Conservation (phyloP, 2,329 filamentous ascomycete species). For the Aspergillus pseudonomiae region DNA sequence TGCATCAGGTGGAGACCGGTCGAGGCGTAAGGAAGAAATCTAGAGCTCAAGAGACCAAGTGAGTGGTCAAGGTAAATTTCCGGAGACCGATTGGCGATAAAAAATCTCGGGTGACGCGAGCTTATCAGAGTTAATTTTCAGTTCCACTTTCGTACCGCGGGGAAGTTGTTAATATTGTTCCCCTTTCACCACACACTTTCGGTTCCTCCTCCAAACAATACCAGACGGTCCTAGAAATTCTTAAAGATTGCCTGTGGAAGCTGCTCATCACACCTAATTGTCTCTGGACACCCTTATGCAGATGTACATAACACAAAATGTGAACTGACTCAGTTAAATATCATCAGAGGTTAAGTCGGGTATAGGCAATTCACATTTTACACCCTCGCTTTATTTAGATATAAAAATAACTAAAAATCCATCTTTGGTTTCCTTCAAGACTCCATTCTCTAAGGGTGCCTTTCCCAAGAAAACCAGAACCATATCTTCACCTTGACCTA, state of each 20-base stretch:
- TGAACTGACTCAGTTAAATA: no score
- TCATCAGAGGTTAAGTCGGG: no score
- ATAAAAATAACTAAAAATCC: no score
- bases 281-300: no score
- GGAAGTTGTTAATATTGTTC: background rate
- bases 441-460: no score
- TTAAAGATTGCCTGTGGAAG: slow-evolving; percentile 35
- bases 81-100: slow-evolving; percentile 11
- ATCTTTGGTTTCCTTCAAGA: no score
- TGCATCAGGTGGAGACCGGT: background rate
- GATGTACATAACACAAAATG: no score
- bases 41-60: background rate
- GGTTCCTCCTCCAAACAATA: slow-evolving; percentile 42
- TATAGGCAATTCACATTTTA: no score
- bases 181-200: slow-evolving; percentile 23
- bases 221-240: slow-evolving; percentile 38
- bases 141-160: slow-evolving; percentile 7
- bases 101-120: slow-evolving; percentile 21
- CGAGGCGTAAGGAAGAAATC: background rate
- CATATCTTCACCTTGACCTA: no score
- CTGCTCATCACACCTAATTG: no score
- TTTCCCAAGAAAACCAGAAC: no score
- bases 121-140: slow-evolving; percentile 15
- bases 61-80: slow-evolving; percentile 1
- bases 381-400: no score